These are phyloP conservation scores for Afroboletus lepidellus DNA, from an alignment of 1,284 basidiomycete genomes.

Conservation along the genomic window DNA sequence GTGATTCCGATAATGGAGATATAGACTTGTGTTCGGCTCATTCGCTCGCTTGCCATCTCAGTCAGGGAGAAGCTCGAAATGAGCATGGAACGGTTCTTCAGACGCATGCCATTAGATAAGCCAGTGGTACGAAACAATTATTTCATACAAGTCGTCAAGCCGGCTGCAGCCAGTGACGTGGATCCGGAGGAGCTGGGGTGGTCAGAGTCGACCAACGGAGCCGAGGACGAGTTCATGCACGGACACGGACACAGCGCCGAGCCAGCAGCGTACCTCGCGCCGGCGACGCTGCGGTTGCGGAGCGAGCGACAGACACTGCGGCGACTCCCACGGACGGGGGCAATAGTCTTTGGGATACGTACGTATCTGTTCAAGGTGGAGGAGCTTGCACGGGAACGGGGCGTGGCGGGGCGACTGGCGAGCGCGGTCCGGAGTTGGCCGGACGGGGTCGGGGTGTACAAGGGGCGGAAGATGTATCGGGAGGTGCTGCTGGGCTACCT, in stretches of 20 bases:
- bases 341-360: constrained; percentile 71
- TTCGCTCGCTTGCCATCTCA: constrained; percentile 32
- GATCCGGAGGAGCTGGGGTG: constrained; percentile 70
- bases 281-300: constrained; percentile 55
- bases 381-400: constrained; percentile 56
- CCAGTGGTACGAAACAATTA: constrained; percentile 74
- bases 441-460: constrained; percentile 59
- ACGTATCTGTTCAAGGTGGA: constrained; percentile 64
- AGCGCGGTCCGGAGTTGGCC: constrained; percentile 69
- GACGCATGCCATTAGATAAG: constrained; percentile 59
- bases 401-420: constrained; percentile 66
- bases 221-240: constrained; percentile 54
- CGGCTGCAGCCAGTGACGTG: constrained; percentile 10
- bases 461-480: constrained; percentile 53
- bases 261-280: constrained; percentile 27
- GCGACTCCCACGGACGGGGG: constrained; percentile 63
- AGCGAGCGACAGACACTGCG: constrained; percentile 73
- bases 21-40: background rate
- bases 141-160: constrained; percentile 53
- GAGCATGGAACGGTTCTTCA: constrained; percentile 70
- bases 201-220: constrained; percentile 63
- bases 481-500: constrained; percentile 46
- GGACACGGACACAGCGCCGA: constrained; percentile 34
- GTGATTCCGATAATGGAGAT: constrained; percentile 25
- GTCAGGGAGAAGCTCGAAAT: constrained; percentile 62